Conservation (phyloP, 345 rosid species). For the Salix viminalis region DNA sequence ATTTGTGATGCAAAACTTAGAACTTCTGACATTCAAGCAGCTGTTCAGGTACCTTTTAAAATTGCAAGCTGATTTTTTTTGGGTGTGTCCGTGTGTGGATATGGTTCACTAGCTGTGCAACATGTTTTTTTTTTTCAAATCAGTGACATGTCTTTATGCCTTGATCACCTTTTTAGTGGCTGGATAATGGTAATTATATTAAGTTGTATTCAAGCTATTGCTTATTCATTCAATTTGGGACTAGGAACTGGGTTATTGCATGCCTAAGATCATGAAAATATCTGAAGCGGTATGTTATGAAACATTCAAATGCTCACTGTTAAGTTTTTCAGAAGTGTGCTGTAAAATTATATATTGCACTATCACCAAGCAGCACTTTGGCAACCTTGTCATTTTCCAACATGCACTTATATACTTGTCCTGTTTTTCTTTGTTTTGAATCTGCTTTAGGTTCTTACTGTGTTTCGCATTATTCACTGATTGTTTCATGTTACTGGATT, state of each 20-base stretch:
- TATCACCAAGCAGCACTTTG: not conserved
- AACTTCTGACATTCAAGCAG: conserved; percentile 89
- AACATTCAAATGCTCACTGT: not conserved
- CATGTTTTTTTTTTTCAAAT: not conserved
- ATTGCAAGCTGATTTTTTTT: not conserved
- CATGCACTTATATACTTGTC: not conserved
- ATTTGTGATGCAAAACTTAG: conserved; percentile 96
- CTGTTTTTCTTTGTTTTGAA: not conserved
- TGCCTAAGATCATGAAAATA: not conserved
- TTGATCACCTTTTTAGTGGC: not conserved
- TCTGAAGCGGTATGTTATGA: not conserved
- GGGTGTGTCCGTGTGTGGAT: not conserved
- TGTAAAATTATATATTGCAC: not conserved
- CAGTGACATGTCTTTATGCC: not conserved
- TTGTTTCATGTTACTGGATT: not conserved
- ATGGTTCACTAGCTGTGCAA: not conserved
- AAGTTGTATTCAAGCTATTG: not conserved
- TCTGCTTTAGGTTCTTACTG: not conserved
- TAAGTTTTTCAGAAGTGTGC: not conserved
- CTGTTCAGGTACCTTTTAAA: conserved; percentile 63
- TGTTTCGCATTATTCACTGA: not conserved
- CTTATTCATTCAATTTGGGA: not conserved
- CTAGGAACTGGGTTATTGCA: not conserved
- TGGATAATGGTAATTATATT: not conserved
- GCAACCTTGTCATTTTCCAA: not conserved